Evolutionary conservation across 2,329 filamentous ascomycete genomes (phyloP).

Genomic region (Aspergillus oerlinghausenensis): DNA sequence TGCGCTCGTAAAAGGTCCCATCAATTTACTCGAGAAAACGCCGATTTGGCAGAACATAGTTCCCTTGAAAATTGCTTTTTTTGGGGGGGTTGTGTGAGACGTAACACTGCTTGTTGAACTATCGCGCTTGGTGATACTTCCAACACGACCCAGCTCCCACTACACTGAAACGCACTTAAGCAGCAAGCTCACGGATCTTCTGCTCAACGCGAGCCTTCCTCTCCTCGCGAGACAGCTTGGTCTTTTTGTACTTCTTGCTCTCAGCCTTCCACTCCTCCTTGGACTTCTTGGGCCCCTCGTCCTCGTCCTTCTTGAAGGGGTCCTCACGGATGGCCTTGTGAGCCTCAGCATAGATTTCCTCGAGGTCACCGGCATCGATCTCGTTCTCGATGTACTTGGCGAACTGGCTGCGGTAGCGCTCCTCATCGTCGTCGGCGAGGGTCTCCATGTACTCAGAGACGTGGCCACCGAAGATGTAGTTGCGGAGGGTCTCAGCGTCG

Average conservation of each 20-base stretch:
- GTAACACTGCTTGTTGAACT: constrained; percentile 22
- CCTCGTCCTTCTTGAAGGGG: constrained; percentile 86
- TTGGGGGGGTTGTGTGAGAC: constrained; percentile 17
- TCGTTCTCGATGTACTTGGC: constrained; percentile 96
- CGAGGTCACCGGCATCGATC: constrained; percentile 89
- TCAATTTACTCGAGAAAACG: constrained; percentile 26
- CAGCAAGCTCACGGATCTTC: constrained; percentile 76
- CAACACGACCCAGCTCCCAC: constrained; percentile 15
- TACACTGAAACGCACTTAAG: constrained; percentile 28
- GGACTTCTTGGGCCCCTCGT: constrained; percentile 78
- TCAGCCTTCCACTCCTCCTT: constrained; percentile 97
- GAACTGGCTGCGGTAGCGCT: constrained; percentile 99
- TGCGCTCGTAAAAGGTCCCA: constrained; percentile 24
- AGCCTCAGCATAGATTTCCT: constrained; percentile 93
- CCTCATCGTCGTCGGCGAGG: constrained; percentile 98
- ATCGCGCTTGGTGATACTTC: constrained; percentile 20
- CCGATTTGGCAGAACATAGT: constrained; percentile 21
- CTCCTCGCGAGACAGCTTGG: constrained; percentile 79
- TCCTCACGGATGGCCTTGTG: constrained; percentile 97
- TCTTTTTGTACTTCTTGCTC: constrained; percentile 79
- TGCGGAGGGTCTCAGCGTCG: constrained; percentile 92
- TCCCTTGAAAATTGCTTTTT: constrained; percentile 18
- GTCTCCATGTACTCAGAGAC: constrained; percentile 99
- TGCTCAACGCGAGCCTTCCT: constrained; percentile 77
- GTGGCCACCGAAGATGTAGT: constrained; percentile 98